phyloP scores from a whole-genome alignment of 140 eudicot genomes.

The Erigeron philadelphicus region DNA sequence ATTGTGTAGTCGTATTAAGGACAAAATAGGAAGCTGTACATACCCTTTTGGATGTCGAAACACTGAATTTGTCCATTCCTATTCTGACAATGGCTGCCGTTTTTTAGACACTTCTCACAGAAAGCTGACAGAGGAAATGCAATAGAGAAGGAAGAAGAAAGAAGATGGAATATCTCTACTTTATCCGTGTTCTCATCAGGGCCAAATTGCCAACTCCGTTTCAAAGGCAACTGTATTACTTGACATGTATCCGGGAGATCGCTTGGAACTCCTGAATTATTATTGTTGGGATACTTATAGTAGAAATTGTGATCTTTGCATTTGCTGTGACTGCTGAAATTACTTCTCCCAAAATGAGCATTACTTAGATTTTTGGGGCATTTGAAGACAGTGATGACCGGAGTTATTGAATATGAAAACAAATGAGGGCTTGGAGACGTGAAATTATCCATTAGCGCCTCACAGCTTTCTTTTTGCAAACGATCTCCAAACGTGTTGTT shows the following conservation, averaged over 20 bases:
- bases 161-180: slow-evolving; percentile 15
- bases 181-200: neutral
- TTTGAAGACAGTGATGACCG: slow-evolving; percentile 25
- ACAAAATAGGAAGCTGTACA: no score
- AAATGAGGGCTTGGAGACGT: slow-evolving; percentile 26
- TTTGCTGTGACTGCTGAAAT: neutral
- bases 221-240: slow-evolving; percentile 21
- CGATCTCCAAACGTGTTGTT: slow-evolving; percentile 4
- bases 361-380: slow-evolving; percentile 14
- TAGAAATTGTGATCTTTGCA: slow-evolving; percentile 15
- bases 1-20: no score
- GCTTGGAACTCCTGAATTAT: slow-evolving; percentile 1
- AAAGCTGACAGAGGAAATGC: neutral
- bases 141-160: neutral
- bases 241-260: slow-evolving; percentile 20
- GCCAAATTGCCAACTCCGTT: neutral
- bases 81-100: slow-evolving; percentile 3
- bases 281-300: slow-evolving; percentile 9
- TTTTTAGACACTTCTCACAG: slow-evolving; percentile 13
- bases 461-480: neutral
- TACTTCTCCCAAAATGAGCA: neutral
- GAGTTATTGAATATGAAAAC: neutral
- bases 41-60: slow-evolving; percentile 11
- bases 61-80: slow-evolving; percentile 9
- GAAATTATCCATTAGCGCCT: slow-evolving; percentile 16